Evolutionary conservation across 2,329 filamentous ascomycete species (phyloP).

Genomic region (Fusarium sp.): DNA sequence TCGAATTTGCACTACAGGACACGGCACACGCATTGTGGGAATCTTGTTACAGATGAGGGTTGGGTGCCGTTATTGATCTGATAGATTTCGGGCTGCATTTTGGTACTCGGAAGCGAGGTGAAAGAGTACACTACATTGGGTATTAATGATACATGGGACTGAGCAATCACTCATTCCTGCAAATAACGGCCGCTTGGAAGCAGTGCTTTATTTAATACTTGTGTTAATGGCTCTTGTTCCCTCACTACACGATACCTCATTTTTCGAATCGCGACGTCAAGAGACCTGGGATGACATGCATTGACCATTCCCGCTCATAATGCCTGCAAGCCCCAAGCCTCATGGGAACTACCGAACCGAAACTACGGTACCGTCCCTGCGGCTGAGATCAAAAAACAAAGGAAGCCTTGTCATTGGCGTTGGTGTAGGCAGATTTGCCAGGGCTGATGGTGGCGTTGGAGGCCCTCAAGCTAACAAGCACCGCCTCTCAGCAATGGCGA

Average conservation of each 20-base stretch:
- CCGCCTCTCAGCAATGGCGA: slow-evolving; percentile 18
- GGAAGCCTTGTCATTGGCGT: background rate
- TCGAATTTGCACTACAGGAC: slow-evolving; percentile 18
- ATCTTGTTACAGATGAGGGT: slow-evolving; percentile 19
- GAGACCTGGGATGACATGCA: background rate
- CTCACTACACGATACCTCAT: background rate
- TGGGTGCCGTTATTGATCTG: slow-evolving; percentile 29
- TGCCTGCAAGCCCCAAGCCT: slow-evolving; percentile 8
- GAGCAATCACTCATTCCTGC: slow-evolving; percentile 28
- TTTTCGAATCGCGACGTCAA: background rate
- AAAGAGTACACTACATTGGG: slow-evolving; percentile 21
- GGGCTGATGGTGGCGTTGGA: slow-evolving; percentile 32
- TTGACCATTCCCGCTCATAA: background rate
- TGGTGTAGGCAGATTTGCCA: slow-evolving; percentile 28
- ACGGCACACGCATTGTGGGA: slow-evolving; percentile 28
- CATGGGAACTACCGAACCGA: slow-evolving; percentile 1
- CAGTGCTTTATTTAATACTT: slow-evolving; percentile 8
- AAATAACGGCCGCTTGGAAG: slow-evolving; percentile 30
- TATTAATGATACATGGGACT: slow-evolving; percentile 39
- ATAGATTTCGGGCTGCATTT: slow-evolving; percentile 38
- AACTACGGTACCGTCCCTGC: slow-evolving; percentile 2
- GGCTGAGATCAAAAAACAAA: background rate
- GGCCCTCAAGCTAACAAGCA: slow-evolving; percentile 36
- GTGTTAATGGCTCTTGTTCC: background rate
- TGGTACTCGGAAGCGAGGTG: slow-evolving; percentile 19